Evolutionary conservation across 2,329 filamentous ascomycete genomes (phyloP).

Genomic region (Purpureocillium takamizusanense): DNA sequence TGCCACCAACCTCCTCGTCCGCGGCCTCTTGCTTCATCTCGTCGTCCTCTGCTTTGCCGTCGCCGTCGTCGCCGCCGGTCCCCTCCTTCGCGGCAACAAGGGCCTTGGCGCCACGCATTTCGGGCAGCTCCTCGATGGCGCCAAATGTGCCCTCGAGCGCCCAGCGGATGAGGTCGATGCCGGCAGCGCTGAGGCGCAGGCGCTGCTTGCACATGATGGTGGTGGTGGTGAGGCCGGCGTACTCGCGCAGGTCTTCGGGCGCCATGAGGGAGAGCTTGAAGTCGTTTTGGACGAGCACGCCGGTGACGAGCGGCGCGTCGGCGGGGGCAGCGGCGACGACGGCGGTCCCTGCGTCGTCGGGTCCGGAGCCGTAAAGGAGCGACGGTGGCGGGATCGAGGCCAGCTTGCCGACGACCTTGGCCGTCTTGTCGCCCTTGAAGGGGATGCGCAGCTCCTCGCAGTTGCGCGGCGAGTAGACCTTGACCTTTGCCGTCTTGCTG

Average conservation of each 20-base stretch:
- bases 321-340: constrained; percentile 20
- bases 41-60: constrained; percentile 24
- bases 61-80: constrained; percentile 26
- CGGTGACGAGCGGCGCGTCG: constrained; percentile 56
- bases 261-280: constrained; percentile 97
- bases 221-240: constrained; percentile 92
- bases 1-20: constrained; percentile 53
- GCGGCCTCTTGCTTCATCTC: constrained; percentile 40
- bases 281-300: constrained; percentile 92
- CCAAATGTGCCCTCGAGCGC: constrained; percentile 92
- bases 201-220: constrained; percentile 90
- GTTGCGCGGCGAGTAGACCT: constrained; percentile 89
- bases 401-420: constrained; percentile 91
- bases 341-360: constrained; percentile 9
- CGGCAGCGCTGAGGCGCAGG: constrained; percentile 77
- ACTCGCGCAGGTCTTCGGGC: constrained; percentile 89
- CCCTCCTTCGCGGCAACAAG: constrained; percentile 8
- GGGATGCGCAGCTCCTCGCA: constrained; percentile 92
- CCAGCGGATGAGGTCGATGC: constrained; percentile 87
- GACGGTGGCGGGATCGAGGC: constrained; percentile 67
- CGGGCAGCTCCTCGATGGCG: constrained; percentile 61
- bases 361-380: constrained; percentile 7
- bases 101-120: constrained; percentile 30
- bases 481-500: constrained; percentile 70
- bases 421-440: constrained; percentile 90